Evolutionary conservation across 2,329 filamentous ascomycete genomes (phyloP), one percentile per base, ranked within the genome.

Genomic region (Podosphaera xanthii): DNA sequence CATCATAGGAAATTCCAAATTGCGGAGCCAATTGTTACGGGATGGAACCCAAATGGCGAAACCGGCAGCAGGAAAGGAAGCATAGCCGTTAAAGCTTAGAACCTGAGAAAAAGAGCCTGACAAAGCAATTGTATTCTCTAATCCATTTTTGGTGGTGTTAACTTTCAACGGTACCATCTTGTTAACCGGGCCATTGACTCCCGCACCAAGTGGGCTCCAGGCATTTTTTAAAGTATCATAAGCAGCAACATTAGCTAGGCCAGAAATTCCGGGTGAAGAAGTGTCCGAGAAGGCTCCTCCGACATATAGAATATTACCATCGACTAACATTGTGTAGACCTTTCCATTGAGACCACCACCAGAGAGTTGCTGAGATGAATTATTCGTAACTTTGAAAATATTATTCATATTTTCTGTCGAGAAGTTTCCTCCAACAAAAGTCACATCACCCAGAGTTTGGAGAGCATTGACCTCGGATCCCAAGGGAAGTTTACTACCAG

Each of bases 11-110:
- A 80, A 73, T 42, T 81, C 71, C 22, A 96, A 72, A 64, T 94
- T 92, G 67, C 88, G 81, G 14, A 98, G 75, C 92, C 92, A 98
- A 68, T 92, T 92, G 60, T 76, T 77, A 62, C 78, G 76, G 2
- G 89, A 94, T 2, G 87, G 87, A 6, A 97, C 84, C 92, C 92
- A 98, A 44, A 97, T 76, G 12, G 88, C 91, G 66, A 98, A 88
- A 1, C 90, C 89, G 57, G 80, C 71, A 0, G 82, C 85, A 7
- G 77, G 66, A 35, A 83, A 76, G 8, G 81, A 77, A 5, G 76
- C 70, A 63, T 83, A 83, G 63, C 75, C 75, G 42, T 74, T 80
- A 65, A 88, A 91, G 0, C 77, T 78, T 35, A 83, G 77, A 62
- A 95, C 80, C 59, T 81, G 74, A 14, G 79, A 77, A 70, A 98